These are phyloP conservation scores for Dryadomyces quercivorus DNA, from an alignment of 2,329 filamentous ascomycete genomes.

Conservation along the genomic window DNA sequence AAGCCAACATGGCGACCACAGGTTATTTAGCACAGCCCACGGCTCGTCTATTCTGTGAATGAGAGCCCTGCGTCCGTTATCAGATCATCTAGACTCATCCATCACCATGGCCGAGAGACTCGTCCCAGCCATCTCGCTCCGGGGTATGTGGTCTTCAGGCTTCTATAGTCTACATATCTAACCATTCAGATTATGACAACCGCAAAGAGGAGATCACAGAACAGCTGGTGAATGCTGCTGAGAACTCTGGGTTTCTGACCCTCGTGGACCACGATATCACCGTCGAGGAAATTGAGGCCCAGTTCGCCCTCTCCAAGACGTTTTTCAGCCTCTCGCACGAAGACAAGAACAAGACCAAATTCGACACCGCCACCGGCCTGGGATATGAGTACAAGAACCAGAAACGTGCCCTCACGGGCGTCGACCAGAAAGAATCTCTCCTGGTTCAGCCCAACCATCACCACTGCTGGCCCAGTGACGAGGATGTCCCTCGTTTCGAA, in stretches of 20 bases:
- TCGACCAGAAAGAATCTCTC: background rate
- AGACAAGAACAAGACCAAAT: conserved; percentile 24
- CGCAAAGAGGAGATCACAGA: conserved; percentile 39
- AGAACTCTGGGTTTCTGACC: conserved; percentile 46
- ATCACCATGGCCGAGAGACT: background rate
- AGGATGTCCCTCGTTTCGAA: background rate
- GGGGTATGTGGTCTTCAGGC: background rate
- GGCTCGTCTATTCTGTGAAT: no score
- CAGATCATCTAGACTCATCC: background rate
- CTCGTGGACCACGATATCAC: conserved; percentile 34
- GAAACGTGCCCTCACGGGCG: background rate
- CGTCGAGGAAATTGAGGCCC: conserved; percentile 30
- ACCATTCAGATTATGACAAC: conserved; percentile 27
- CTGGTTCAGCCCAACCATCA: background rate
- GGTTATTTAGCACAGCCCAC: no score
- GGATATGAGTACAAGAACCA: background rate
- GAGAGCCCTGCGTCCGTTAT: background rate
- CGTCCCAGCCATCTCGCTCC: background rate
- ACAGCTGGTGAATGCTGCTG: conserved; percentile 37
- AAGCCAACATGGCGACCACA: no score
- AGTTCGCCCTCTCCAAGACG: conserved; percentile 21
- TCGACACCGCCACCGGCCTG: background rate
- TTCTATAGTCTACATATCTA: background rate
- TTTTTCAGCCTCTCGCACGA: conserved; percentile 42
- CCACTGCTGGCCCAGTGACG: background rate